A percentile compares a stretch with the other conserved stretches of the same genome.
phyloP scores from a whole-genome alignment of 345 rosid species.

The Eucalyptus regnans region DNA sequence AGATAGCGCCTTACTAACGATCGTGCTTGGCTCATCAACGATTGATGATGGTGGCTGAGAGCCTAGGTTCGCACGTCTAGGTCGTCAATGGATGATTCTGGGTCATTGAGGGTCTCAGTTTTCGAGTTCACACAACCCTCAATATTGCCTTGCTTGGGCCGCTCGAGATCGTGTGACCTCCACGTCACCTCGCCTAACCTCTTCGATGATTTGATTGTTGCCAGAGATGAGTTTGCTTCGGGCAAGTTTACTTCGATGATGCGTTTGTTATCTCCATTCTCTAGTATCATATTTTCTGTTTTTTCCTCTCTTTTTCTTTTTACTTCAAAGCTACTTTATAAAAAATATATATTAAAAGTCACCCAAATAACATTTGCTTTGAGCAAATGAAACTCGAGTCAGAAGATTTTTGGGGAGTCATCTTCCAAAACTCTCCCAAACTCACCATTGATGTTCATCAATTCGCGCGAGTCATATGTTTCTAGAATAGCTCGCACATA shows the following conservation, averaged over 20 bases:
- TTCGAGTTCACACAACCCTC: neutral
- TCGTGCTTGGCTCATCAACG: neutral
- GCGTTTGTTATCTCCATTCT: neutral
- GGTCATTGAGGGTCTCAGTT: fast-evolving
- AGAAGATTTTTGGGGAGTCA: neutral
- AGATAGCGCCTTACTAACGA: neutral
- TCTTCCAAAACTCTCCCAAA: neutral
- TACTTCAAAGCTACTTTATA: neutral
- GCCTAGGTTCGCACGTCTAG: neutral
- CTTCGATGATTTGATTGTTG: neutral
- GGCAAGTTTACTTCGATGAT: neutral
- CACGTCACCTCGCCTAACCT: neutral
- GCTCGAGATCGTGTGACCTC: neutral
- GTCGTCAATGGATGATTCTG: fast-evolving
- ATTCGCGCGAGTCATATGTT: neutral
- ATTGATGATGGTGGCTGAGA: neutral
- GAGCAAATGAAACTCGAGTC: neutral
- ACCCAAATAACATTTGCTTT: neutral
- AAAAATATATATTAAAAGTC: neutral
- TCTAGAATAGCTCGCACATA: neutral
- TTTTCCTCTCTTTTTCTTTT: neutral
- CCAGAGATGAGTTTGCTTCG: neutral
- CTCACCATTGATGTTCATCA: neutral
- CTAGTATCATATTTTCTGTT: neutral
- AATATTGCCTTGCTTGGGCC: neutral